Percentiles rank a stretch among this genome's conserved stretches.
Conservation (phyloP, 345 rosid genomes). For the Citrus maxima region DNA sequence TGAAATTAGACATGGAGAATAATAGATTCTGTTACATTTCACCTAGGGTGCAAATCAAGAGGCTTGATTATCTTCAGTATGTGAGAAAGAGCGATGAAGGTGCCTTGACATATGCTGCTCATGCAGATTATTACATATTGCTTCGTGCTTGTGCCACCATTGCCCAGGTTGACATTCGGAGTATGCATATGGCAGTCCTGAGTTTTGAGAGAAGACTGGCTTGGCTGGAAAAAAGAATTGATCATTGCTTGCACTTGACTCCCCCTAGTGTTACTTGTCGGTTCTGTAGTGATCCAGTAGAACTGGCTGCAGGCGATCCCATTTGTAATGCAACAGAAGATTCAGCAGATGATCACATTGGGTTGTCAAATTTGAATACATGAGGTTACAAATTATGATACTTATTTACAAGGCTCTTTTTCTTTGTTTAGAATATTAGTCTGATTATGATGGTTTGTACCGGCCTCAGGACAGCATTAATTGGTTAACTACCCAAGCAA, state of each 20-base stretch:
- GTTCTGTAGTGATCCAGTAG: slow-evolving; percentile 30
- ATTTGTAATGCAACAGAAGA: neutral
- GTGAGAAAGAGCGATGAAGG: slow-evolving; percentile 62
- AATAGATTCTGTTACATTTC: slow-evolving; percentile 66
- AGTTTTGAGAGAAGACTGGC: slow-evolving; percentile 74
- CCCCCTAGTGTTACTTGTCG: slow-evolving; percentile 46
- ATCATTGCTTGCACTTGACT: slow-evolving; percentile 46
- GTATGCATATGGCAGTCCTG: slow-evolving; percentile 65
- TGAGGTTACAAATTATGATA: neutral
- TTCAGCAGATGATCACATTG: slow-evolving; percentile 16
- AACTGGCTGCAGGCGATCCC: slow-evolving; percentile 17
- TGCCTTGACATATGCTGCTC: slow-evolving; percentile 48
- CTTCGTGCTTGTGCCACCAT: slow-evolving; percentile 62
- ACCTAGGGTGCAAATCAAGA: slow-evolving; percentile 57
- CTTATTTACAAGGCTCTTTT: neutral
- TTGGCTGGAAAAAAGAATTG: slow-evolving; percentile 67
- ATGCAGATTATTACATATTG: slow-evolving; percentile 80
- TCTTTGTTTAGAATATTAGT: too few species aligned
- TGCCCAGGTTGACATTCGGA: slow-evolving; percentile 56
- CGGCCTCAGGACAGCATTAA: neutral
- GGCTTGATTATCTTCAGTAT: slow-evolving; percentile 60
- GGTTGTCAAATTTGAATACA: slow-evolving; percentile 23
- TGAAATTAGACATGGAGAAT: slow-evolving; percentile 69
- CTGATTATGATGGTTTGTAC: neutral
- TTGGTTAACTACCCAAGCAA: neutral